Evolutionary conservation across 768 basidiomycete species (phyloP).

Genomic region (Podaxis sp.): DNA sequence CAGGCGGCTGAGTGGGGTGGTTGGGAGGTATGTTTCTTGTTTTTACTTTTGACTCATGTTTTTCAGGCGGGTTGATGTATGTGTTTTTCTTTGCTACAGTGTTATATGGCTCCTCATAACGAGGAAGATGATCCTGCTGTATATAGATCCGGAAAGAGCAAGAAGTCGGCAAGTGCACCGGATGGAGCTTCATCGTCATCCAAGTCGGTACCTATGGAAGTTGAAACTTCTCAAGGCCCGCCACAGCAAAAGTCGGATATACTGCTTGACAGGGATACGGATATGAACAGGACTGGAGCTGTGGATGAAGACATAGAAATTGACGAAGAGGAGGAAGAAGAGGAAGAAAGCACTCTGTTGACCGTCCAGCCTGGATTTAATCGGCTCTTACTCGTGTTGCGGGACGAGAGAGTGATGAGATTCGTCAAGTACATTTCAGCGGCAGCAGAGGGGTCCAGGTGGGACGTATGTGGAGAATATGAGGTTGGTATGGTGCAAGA

Average conservation of each 20-base stretch:
- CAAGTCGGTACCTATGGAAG: background rate
- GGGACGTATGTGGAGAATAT: constrained; percentile 93
- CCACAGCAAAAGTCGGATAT: background rate
- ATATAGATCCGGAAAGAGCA: constrained; percentile 66
- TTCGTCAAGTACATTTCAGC: constrained; percentile 96
- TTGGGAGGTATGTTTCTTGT: constrained; percentile 71
- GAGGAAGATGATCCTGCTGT: constrained; percentile 96
- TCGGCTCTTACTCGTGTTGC: constrained; percentile 79
- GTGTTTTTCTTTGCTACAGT: constrained; percentile 40
- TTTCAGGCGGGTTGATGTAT: constrained; percentile 4
- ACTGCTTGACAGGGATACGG: background rate
- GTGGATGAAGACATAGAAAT: constrained; percentile 29
- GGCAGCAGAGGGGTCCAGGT: constrained; percentile 84
- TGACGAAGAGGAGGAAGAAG: constrained; percentile 62
- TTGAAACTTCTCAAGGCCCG: constrained; percentile 3
- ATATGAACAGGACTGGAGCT: background rate
- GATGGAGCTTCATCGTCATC: constrained; percentile 7
- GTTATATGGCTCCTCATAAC: constrained; percentile 93
- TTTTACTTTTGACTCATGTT: constrained; percentile 4
- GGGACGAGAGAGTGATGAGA: constrained; percentile 90
- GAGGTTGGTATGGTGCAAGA: constrained; percentile 81
- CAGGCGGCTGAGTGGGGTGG: constrained; percentile 81
- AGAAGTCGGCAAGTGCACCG: constrained; percentile 27
- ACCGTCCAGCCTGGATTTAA: constrained; percentile 92
- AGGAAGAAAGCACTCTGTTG: constrained; percentile 69